Conservation (phyloP, 176 grass and related monocot genomes). For the Poa pratensis region DNA sequence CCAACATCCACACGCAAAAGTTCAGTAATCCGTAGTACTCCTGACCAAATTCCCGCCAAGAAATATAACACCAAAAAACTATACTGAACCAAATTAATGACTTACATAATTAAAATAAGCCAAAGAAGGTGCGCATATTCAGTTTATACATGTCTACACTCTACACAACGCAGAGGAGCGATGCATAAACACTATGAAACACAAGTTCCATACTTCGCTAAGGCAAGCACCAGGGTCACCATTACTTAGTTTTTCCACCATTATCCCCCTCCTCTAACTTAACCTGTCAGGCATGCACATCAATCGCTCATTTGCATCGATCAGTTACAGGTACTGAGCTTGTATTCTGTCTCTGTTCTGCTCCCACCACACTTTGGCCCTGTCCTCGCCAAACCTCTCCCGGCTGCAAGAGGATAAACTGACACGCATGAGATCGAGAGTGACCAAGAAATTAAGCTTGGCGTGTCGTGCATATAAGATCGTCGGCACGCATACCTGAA, state of each 20-base stretch:
- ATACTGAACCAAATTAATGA: neutral
- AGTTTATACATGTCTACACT: conserved; percentile 30
- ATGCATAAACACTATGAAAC: neutral
- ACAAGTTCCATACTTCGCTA: neutral
- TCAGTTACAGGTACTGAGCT: conserved; percentile 68
- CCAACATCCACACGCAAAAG: neutral
- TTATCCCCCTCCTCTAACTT: no score
- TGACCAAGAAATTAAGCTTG: neutral
- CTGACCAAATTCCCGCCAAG: conserved; percentile 8
- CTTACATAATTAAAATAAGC: conserved; percentile 8
- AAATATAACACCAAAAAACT: neutral
- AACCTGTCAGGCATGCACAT: no score
- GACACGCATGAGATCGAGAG: neutral
- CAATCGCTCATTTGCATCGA: neutral
- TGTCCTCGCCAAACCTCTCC: conserved; percentile 88
- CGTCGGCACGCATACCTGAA: conserved; percentile 58
- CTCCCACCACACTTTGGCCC: conserved; percentile 97
- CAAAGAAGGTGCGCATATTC: conserved; percentile 7
- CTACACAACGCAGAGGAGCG: conserved; percentile 11
- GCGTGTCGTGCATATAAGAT: neutral
- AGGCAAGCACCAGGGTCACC: no score
- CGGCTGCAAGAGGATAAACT: conserved; percentile 50
- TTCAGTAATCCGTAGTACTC: neutral
- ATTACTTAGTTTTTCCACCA: neutral
- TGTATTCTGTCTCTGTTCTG: conserved; percentile 91